phyloP scores from a whole-genome alignment of 2,329 filamentous ascomycete genomes.

The Neurospora sp. region DNA sequence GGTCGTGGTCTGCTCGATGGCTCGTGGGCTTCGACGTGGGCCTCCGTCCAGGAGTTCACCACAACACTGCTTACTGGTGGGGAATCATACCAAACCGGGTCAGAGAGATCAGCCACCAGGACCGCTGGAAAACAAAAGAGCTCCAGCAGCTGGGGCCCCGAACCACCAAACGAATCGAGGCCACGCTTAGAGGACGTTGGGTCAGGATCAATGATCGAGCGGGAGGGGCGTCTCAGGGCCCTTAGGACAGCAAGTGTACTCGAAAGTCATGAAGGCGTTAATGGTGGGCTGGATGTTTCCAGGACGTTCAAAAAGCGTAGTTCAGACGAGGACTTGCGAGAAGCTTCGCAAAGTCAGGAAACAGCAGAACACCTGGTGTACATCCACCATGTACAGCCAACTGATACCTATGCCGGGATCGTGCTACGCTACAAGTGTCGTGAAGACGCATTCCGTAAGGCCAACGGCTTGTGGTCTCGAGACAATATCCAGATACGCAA shows the following conservation, averaged over 20 bases:
- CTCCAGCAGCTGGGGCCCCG: slow-evolving; percentile 39
- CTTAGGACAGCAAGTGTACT: slow-evolving; percentile 49
- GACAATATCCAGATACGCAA: slow-evolving; percentile 82
- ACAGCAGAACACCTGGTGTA: slow-evolving; percentile 76
- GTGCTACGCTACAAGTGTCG: slow-evolving; percentile 85
- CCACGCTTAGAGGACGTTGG: slow-evolving; percentile 40
- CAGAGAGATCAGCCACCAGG: slow-evolving; percentile 18
- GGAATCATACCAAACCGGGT: slow-evolving; percentile 24
- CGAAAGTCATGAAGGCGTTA: slow-evolving; percentile 51
- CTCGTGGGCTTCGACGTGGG: slow-evolving; percentile 45
- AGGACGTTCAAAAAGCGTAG: slow-evolving; percentile 55
- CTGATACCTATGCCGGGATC: slow-evolving; percentile 84
- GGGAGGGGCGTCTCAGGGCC: slow-evolving; percentile 45
- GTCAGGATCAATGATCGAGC: slow-evolving; percentile 41
- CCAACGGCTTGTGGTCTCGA: slow-evolving; percentile 90
- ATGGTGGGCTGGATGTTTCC: slow-evolving; percentile 45
- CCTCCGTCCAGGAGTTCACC: slow-evolving; percentile 45
- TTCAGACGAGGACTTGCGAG: slow-evolving; percentile 49
- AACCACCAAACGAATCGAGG: slow-evolving; percentile 29
- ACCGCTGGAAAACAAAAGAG: slow-evolving; percentile 22
- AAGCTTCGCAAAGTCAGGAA: slow-evolving; percentile 41
- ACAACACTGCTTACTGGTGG: slow-evolving; percentile 31
- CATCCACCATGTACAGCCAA: slow-evolving; percentile 71
- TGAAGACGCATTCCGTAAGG: slow-evolving; percentile 70
- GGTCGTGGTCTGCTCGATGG: slow-evolving; percentile 37